Evolutionary conservation across 176 grass and related monocot genomes (phyloP).

Genomic region (Zea luxurians): DNA sequence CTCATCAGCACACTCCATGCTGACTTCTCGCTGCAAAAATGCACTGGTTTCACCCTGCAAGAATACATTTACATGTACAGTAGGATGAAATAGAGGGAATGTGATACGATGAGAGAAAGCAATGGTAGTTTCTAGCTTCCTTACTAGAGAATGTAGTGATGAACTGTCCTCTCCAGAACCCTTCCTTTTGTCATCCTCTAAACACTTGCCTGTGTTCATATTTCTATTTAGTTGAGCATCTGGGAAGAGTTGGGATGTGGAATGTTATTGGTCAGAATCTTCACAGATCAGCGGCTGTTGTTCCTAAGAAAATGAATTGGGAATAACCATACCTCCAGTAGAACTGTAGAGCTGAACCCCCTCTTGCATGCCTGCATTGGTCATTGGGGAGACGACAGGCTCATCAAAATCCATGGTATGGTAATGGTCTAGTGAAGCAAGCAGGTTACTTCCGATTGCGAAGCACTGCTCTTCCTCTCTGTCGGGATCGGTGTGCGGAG

Average conservation of each 20-base stretch:
- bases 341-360: slow-evolving; percentile 36
- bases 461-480: slow-evolving; percentile 48
- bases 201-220: slow-evolving; percentile 37
- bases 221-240: slow-evolving; percentile 50
- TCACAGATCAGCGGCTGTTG: slow-evolving; percentile 2
- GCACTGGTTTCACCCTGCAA: slow-evolving; percentile 38
- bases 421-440: slow-evolving; percentile 43
- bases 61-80: not conserved
- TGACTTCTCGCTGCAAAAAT: slow-evolving; percentile 40
- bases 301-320: slow-evolving; percentile 5
- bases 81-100: slow-evolving; percentile 10
- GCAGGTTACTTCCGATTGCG: slow-evolving; percentile 46
- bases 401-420: slow-evolving; percentile 76
- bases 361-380: slow-evolving; percentile 47
- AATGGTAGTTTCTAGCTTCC: not conserved
- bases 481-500: slow-evolving; percentile 37
- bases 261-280: slow-evolving; percentile 20
- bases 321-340: slow-evolving; percentile 34
- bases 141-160: slow-evolving; percentile 45
- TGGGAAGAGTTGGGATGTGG: slow-evolving; percentile 26
- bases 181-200: slow-evolving; percentile 53
- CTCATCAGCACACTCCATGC: slow-evolving; percentile 36
- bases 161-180: slow-evolving; percentile 48
- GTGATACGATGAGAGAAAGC: slow-evolving; percentile 4
- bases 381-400: slow-evolving; percentile 45